Base-by-base conservation (phyloP, 148 eudicot species). In the Rhododendron molle region DNA sequence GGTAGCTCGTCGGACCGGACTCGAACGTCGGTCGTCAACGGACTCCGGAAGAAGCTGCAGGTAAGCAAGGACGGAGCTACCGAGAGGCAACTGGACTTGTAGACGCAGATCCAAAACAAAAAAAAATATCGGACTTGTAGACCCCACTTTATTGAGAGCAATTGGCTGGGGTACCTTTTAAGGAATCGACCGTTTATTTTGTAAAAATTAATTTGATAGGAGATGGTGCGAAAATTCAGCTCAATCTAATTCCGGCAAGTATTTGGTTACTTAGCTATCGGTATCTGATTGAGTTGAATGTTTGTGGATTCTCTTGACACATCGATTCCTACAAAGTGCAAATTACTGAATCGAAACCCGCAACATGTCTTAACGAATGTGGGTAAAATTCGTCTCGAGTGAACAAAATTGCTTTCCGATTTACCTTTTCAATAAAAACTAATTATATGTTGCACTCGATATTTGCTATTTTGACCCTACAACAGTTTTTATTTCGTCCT, bases 1-100 rank as follows among this genome's bases (percentile, higher is more conserved):
- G 99, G 98, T 0, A 95, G 95, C 89, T 91, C 98, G 14, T 90
- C 98, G 2, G 99, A 95, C 78, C 88, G 98, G 21, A 94, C 98
- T 0, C 85, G 99, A 69, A 90, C 93, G 0, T 94, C 98, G 8
- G 94, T 96, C 52, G 97, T 96, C 47, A 92, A 87, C 38, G 97
- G 97, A 7, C 88, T 96, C 82, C 87, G 98, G 54, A 93, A 93
- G 78, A 95, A 96, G 86, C 89, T 95, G 21, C 93, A 67, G 73
- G 73, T 67, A 62, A 20, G 18, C 4, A 52, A 65, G 13, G 12
- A 30, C 30, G 30, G 30, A n/a, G 4, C 3, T 62, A n/a, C 30
- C 0, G 56, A 47, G 43, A 40, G 43, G 0, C 49, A 46, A 46
- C 49, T 46, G 49, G 2, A 46, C 36, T 34, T 34, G 2, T 34